Evolutionary conservation across 192 early-diverging fungal species (phyloP).

Genomic region (Helicostylum pulchrum): DNA sequence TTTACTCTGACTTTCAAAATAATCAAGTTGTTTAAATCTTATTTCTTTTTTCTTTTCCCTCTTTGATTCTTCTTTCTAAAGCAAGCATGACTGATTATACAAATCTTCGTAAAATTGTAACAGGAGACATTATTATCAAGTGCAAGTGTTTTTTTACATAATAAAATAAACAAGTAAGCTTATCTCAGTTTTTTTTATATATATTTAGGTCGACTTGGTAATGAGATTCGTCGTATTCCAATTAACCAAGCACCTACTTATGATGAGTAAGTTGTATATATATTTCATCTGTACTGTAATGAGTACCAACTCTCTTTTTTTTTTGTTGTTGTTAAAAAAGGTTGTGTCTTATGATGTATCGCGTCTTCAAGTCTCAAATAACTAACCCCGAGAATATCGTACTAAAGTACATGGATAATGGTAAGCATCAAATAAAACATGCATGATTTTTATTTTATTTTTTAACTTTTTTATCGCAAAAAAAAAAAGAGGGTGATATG

Average conservation of each 20-base stretch:
- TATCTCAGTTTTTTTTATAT: background rate
- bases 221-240: slow-evolving; percentile 43
- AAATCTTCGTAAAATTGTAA: slow-evolving; percentile 33
- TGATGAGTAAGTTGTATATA: slow-evolving; percentile 37
- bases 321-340: slow-evolving; percentile 6
- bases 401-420: slow-evolving; percentile 47
- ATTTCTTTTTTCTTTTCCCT: too few relatives aligned
- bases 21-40: too few relatives aligned
- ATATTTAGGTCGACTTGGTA: slow-evolving; percentile 41
- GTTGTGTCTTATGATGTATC: slow-evolving; percentile 47
- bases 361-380: slow-evolving; percentile 39
- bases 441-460: background rate
- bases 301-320: background rate
- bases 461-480: background rate
- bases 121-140: slow-evolving; percentile 39
- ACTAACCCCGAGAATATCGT: slow-evolving; percentile 40
- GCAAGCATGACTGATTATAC: slow-evolving; percentile 22
- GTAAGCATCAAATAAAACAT: slow-evolving; percentile 29
- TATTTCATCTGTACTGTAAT: background rate
- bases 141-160: slow-evolving; percentile 19
- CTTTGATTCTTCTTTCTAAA: background rate
- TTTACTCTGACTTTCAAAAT: too few relatives aligned
- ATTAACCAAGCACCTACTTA: slow-evolving; percentile 49
- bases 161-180: background rate
- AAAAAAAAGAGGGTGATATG: slow-evolving; percentile 45